A percentile compares a stretch with the other conserved stretches of the same genome.
Conservation (phyloP, 441 rosid genomes). For the Omphalea diandra region DNA sequence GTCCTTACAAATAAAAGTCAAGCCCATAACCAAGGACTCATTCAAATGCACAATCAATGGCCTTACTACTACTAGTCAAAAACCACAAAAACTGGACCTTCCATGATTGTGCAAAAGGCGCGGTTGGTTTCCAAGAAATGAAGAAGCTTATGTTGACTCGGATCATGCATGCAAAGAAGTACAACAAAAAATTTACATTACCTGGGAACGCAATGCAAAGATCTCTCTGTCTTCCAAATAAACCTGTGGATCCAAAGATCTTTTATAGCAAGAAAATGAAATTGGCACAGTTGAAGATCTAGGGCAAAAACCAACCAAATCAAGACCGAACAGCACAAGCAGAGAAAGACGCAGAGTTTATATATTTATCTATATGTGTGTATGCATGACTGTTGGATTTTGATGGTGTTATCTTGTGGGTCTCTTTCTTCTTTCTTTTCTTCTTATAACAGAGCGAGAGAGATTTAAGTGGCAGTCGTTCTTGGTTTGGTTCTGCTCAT, state of each 20-base stretch:
- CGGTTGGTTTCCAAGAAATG: slow-evolving; percentile 4
- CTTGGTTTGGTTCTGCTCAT: background rate
- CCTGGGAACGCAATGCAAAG: background rate
- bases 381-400: background rate
- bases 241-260: background rate
- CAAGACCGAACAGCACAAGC: background rate
- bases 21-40: slow-evolving; percentile 24
- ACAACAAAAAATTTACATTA: background rate
- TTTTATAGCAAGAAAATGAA: background rate
- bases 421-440: background rate
- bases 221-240: background rate
- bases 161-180: slow-evolving; percentile 2
- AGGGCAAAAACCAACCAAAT: background rate
- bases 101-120: background rate
- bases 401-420: background rate
- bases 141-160: background rate
- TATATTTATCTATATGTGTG: background rate
- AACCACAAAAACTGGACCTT: background rate
- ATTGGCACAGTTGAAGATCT: background rate
- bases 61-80: slow-evolving; percentile 8
- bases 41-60: slow-evolving; percentile 24
- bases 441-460: background rate
- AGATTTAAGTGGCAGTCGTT: background rate
- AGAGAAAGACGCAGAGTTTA: background rate
- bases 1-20: slow-evolving; percentile 29